phyloP scores from a whole-genome alignment of 768 basidiomycete species.

The Lactarius trivialis region DNA sequence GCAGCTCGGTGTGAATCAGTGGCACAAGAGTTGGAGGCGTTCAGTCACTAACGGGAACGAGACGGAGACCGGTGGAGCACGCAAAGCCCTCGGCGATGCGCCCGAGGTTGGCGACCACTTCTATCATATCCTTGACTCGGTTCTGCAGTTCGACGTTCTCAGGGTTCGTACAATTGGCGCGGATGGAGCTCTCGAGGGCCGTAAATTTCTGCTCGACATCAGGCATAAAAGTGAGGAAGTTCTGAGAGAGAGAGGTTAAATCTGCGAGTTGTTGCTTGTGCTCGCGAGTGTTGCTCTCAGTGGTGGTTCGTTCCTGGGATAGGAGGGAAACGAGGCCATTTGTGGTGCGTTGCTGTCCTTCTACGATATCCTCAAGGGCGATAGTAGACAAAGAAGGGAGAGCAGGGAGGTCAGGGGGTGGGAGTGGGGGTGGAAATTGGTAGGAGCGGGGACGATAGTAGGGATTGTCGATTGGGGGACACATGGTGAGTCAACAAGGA shows the following conservation, averaged over 20 bases:
- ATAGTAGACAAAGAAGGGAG: constrained; percentile 3
- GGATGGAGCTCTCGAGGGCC: neutral
- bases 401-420: neutral
- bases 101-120: constrained; percentile 6
- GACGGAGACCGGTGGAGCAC: constrained; percentile 14
- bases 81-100: constrained; percentile 17
- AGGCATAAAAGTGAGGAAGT: constrained; percentile 13
- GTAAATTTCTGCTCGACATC: constrained; percentile 14
- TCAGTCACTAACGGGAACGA: constrained; percentile 10
- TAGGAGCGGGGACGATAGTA: neutral
- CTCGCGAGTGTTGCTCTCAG: constrained; percentile 7
- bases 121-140: constrained; percentile 8
- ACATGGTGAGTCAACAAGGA: constrained; percentile 7
- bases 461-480: neutral
- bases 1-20: neutral
- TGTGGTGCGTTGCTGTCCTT: constrained; percentile 13
- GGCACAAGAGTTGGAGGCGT: neutral
- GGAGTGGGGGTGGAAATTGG: neutral
- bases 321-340: constrained; percentile 13
- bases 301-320: constrained; percentile 1
- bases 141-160: constrained; percentile 3
- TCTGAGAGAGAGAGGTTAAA: constrained; percentile 8
- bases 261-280: constrained; percentile 13
- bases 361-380: constrained; percentile 14
- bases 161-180: neutral